Percentiles rank a stretch among this genome's conserved stretches.
These are phyloP conservation scores for Eimeria praecox DNA, from an alignment of 169 alveolate species.

Conservation along the genomic window DNA sequence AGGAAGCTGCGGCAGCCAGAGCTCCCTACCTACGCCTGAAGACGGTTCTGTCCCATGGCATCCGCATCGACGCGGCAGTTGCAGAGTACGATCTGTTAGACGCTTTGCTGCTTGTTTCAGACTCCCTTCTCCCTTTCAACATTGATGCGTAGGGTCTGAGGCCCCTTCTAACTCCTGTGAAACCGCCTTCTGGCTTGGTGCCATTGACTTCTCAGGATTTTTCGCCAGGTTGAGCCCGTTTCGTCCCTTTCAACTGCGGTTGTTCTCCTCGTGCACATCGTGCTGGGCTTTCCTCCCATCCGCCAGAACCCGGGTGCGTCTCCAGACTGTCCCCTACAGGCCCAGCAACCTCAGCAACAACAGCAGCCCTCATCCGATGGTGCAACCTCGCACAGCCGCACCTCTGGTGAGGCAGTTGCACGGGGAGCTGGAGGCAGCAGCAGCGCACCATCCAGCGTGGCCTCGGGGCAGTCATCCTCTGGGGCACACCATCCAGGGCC, in stretches of 20 bases:
- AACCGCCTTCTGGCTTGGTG: background rate
- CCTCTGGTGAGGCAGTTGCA: constrained; percentile 9
- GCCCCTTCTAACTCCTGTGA: background rate
- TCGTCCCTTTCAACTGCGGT: constrained; percentile 58
- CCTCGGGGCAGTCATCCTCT: background rate
- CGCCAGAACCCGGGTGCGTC: constrained; percentile 63
- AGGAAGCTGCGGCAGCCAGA: constrained; percentile 57
- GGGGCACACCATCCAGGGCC: constrained; percentile 36
- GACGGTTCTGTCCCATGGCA: constrained; percentile 60
- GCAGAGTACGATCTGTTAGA: constrained; percentile 53
- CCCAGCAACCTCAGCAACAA: constrained; percentile 54
- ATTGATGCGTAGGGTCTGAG: background rate
- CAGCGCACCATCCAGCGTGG: background rate
- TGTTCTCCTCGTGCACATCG: constrained; percentile 60
- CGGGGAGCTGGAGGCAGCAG: constrained; percentile 28
- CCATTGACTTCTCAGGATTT: background rate
- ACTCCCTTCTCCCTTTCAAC: background rate
- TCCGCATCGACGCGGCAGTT: constrained; percentile 59
- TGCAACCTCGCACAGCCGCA: constrained; percentile 33
- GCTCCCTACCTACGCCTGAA: constrained; percentile 61
- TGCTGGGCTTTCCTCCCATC: constrained; percentile 42
- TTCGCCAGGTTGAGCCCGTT: constrained; percentile 46
- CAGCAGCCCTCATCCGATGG: constrained; percentile 41
- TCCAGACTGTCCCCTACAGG: constrained; percentile 11
- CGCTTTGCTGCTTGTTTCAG: background rate